Evolutionary conservation across 257 asterid genomes (phyloP).

Genomic region (Nicotiana tomentosiformis): DNA sequence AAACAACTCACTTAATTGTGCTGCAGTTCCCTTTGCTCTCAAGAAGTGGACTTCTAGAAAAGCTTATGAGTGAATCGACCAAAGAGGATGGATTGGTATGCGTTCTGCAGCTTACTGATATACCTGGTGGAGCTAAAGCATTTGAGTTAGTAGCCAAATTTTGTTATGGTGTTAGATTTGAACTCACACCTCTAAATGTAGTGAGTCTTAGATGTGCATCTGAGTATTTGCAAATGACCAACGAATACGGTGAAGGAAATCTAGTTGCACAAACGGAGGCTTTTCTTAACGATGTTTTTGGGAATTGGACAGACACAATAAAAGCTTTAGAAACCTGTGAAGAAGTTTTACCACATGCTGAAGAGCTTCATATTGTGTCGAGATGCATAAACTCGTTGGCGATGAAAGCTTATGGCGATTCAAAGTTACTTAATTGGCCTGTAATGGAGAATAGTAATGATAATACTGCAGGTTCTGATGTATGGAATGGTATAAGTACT

Average conservation of each 20-base stretch:
- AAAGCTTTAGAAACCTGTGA: constrained; percentile 82
- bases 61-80: constrained; percentile 48
- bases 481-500: constrained; percentile 65
- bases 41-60: constrained; percentile 68
- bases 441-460: constrained; percentile 28
- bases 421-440: constrained; percentile 53
- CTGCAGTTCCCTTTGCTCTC: constrained; percentile 77
- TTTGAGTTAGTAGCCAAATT: constrained; percentile 82
- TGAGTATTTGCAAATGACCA: constrained; percentile 74
- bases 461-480: constrained; percentile 15
- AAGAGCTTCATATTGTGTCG: constrained; percentile 63
- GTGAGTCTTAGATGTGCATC: constrained; percentile 81
- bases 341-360: constrained; percentile 60
- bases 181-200: constrained; percentile 63
- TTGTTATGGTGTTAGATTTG: constrained; percentile 71
- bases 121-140: constrained; percentile 87
- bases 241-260: constrained; percentile 78
- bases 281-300: constrained; percentile 54
- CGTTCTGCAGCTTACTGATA: constrained; percentile 42
- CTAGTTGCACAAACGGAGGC: constrained; percentile 57
- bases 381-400: constrained; percentile 84
- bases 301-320: constrained; percentile 73
- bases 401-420: constrained; percentile 63
- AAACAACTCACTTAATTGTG: not conserved
- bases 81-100: constrained; percentile 30